Base-by-base conservation (phyloP, 106 monocot genomes). In the Platanthera guangdongensis region DNA sequence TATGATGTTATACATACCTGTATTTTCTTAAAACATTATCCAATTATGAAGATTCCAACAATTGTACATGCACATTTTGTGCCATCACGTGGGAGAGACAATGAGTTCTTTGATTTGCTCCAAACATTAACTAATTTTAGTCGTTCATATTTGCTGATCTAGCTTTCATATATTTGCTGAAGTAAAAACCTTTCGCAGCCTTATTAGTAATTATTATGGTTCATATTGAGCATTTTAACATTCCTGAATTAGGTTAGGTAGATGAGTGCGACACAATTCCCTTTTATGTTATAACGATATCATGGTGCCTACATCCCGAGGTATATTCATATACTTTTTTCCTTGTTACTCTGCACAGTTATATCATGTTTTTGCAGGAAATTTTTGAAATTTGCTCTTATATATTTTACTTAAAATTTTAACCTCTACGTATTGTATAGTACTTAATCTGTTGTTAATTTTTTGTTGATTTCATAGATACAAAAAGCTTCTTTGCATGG, bases 401-500 rank as follows among this genome's bases (percentile, higher is more conserved):
- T 71, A 70, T 81, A 30, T 81, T 60, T 0, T 47, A 10, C 11
- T 59, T 62, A 21, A 69, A 12, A 4, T 72, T 80, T n/a, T 76
- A 76, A 49, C 13, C 8, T 52, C 7, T 22, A 45, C 16, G 8
- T 53, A 71, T 49, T 72, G 13, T 50, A 46, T 5, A 30, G 14
- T 12, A 71, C 50, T 86, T 79, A 32, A 81, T 71, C 59, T 32
- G 6, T 52, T 83, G 15, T 79, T 55, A 53, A 71, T 81, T 78
- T 82, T 82, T 16, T 52, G 10, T 76, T 86, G 54, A 70, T 78
- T 52, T 50, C 32, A 73, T 77, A 99, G 99, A 90, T 99, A 99
- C 88, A 99, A 94, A 84, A 86, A 85, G 85, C 92, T 99, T 1
- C 85, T 99, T 39, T 84, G 85, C 81, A 82, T 87, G 49, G 92